A percentile compares a stretch with the other conserved stretches of the same genome.
These are phyloP conservation scores for Grosmannia serpens DNA, from an alignment of 2,329 filamentous ascomycete genomes.

Conservation along the genomic window DNA sequence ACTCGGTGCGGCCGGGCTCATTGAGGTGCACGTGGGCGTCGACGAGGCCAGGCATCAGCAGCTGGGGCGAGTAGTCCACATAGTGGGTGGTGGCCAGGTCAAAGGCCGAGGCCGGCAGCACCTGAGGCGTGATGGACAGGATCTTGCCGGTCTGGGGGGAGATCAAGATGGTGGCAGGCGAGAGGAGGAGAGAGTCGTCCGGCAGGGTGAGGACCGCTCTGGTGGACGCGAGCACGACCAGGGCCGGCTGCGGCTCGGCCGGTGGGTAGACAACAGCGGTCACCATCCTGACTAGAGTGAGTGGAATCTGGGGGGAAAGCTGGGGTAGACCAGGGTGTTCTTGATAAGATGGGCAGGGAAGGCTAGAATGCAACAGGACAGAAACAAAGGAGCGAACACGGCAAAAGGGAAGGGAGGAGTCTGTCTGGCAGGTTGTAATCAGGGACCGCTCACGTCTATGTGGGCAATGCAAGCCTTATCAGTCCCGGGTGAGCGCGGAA, in stretches of 20 bases:
- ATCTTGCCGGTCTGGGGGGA: slow-evolving; percentile 77
- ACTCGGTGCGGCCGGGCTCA: slow-evolving; percentile 91
- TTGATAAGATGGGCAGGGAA: neutral
- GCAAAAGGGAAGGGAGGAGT: too few relatives aligned
- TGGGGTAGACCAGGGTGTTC: neutral
- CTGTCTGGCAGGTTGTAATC: neutral
- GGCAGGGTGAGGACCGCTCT: slow-evolving; percentile 68
- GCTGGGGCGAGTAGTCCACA: slow-evolving; percentile 70
- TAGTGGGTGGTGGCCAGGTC: slow-evolving; percentile 57
- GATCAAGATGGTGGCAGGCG: slow-evolving; percentile 72
- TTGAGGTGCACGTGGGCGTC: slow-evolving; percentile 97
- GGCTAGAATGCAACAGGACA: neutral
- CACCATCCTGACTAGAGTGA: neutral
- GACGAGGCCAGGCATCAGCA: slow-evolving; percentile 82
- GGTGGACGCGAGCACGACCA: slow-evolving; percentile 73
- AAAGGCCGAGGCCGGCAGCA: slow-evolving; percentile 68
- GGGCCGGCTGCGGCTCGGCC: slow-evolving; percentile 4
- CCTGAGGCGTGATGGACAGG: slow-evolving; percentile 56
- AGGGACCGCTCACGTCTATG: neutral
- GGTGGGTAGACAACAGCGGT: neutral
- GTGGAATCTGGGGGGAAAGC: neutral
- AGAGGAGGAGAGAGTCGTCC: slow-evolving; percentile 49
- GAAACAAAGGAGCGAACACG: neutral
- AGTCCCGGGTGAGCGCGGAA: neutral
- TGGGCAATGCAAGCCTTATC: neutral